These are phyloP conservation scores for Picea glauca DNA, from an alignment of 75 land plant species.

Conservation along the genomic window DNA sequence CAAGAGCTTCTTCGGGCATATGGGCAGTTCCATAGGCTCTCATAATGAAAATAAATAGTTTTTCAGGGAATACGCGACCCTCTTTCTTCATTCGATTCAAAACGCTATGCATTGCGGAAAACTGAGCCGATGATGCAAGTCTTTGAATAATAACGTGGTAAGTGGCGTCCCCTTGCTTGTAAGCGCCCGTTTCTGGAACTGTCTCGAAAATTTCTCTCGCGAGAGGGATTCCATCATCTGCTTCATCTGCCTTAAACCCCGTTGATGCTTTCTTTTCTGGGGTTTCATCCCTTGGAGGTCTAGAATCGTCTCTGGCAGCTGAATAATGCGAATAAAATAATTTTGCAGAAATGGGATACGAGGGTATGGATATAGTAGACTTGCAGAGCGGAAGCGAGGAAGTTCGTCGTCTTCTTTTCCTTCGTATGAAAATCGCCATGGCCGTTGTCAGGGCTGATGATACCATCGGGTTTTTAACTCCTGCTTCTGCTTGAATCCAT, in stretches of 20 bases:
- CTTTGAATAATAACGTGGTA: slow-evolving; percentile 25
- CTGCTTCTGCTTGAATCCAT: not conserved
- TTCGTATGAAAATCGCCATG: slow-evolving; percentile 1
- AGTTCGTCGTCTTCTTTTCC: not conserved
- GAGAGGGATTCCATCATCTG: slow-evolving; percentile 7
- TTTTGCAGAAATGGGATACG: not conserved
- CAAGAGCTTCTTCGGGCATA: slow-evolving; percentile 35
- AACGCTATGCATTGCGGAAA: slow-evolving; percentile 22
- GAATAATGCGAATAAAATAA: not conserved
- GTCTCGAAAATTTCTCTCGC: slow-evolving; percentile 1
- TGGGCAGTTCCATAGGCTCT: slow-evolving; percentile 49
- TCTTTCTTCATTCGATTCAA: slow-evolving; percentile 36
- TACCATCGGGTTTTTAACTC: not conserved
- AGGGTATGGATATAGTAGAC: not conserved
- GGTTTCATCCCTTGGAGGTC: not conserved
- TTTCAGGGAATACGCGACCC: slow-evolving; percentile 26
- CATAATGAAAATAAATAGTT: slow-evolving; percentile 30
- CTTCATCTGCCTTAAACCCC: not conserved
- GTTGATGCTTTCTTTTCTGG: not conserved
- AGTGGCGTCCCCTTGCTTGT: slow-evolving; percentile 31
- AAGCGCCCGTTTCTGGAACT: slow-evolving; percentile 21
- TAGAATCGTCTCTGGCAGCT: not conserved
- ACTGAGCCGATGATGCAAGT: slow-evolving; percentile 23
- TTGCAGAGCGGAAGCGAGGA: not conserved
- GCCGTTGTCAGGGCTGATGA: not conserved